Evolutionary conservation across 2,329 filamentous ascomycete species (phyloP).

Genomic region (Colletotrichum sp.): DNA sequence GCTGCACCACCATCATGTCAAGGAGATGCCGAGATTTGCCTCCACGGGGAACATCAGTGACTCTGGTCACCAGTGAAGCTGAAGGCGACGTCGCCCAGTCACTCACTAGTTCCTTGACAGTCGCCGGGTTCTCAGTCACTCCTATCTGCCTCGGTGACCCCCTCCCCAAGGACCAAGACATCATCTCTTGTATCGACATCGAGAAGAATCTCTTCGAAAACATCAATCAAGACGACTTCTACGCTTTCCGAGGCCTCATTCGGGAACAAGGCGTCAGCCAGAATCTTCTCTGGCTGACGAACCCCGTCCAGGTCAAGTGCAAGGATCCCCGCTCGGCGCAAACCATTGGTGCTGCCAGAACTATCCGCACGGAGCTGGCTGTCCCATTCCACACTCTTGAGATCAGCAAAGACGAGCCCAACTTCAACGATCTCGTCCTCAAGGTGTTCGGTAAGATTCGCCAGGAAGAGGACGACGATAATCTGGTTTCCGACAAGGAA

Average conservation of each 20-base stretch:
- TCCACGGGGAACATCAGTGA: not conserved
- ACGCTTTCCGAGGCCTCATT: conserved; percentile 15
- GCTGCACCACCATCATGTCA: not conserved
- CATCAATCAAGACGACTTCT: conserved; percentile 7
- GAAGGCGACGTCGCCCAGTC: not conserved
- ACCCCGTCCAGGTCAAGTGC: conserved; percentile 14
- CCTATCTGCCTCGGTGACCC: not conserved
- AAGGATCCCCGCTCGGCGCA: conserved; percentile 24
- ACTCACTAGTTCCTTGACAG: not conserved
- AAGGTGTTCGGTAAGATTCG: not conserved
- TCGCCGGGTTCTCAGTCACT: not conserved
- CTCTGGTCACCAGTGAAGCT: accelerated
- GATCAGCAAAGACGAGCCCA: not conserved
- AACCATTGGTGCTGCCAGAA: conserved; percentile 21
- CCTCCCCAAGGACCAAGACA: conserved; percentile 24
- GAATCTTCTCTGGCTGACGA: not conserved
- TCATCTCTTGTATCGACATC: conserved; percentile 4
- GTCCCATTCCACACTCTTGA: not conserved
- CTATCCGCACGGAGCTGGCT: conserved; percentile 23
- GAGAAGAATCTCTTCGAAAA: not conserved
- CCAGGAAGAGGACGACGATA: not conserved
- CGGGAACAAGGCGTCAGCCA: not conserved
- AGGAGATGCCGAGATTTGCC: not conserved
- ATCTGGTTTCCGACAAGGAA: not conserved
- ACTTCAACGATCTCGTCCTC: not conserved